A percentile compares a stretch with the other conserved stretches of the same genome.
Evolutionary conservation across 176 grass and related monocot species (phyloP).

Genomic region (Saccharum officinarum): DNA sequence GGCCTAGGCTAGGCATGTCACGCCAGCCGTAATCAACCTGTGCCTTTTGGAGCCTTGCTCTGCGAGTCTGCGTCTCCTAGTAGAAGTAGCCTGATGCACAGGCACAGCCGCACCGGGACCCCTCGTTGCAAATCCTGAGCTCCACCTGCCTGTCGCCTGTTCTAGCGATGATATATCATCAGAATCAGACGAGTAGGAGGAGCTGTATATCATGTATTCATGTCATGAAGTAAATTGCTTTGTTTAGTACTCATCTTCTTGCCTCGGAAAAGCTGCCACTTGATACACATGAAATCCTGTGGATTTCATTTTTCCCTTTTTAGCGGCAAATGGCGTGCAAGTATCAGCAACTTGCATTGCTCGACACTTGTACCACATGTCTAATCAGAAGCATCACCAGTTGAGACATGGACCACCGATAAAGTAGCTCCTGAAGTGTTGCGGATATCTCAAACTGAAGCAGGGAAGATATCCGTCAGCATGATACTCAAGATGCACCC

Average conservation of each 20-base stretch:
- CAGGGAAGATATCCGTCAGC: slow-evolving; percentile 14
- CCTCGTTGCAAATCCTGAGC: background rate
- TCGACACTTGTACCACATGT: slow-evolving; percentile 20
- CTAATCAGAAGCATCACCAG: background rate
- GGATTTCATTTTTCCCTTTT: background rate
- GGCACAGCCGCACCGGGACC: background rate
- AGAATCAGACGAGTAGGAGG: background rate
- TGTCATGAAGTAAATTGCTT: background rate
- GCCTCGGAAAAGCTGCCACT: background rate
- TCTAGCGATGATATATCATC: background rate
- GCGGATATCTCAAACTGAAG: slow-evolving; percentile 10
- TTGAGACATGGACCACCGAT: slow-evolving; percentile 28
- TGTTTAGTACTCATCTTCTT: background rate
- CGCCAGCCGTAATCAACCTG: slow-evolving; percentile 40
- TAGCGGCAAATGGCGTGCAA: slow-evolving; percentile 16
- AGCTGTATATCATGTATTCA: background rate
- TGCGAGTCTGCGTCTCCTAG: background rate
- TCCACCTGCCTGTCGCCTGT: background rate
- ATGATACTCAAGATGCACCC: slow-evolving; percentile 23
- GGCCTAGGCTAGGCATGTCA: slow-evolving; percentile 21
- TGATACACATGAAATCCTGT: background rate
- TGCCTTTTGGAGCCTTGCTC: slow-evolving; percentile 42
- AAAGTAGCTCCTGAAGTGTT: slow-evolving; percentile 34
- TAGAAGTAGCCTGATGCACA: background rate
- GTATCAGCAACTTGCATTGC: slow-evolving; percentile 11